Base-by-base conservation (phyloP, 2,329 filamentous ascomycete species). In the Nemania abortiva region DNA sequence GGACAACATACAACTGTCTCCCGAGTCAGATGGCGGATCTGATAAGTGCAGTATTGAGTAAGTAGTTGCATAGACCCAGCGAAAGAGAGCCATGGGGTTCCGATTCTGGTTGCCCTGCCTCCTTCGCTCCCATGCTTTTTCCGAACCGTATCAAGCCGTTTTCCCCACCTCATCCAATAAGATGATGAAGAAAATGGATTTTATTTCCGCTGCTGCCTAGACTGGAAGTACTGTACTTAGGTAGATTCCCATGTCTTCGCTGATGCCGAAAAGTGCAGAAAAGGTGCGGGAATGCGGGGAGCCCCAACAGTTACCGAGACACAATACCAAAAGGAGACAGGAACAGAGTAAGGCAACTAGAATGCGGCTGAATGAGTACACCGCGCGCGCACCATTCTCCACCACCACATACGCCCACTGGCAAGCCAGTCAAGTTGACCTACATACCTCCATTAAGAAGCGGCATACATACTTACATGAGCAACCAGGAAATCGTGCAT, bases 301-400 rank as follows among this genome's bases (percentile, higher is more conserved):
- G 22, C 24, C 24, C 27, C 20, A 18, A 52, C n/a, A n/a, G n/a
- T n/a, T 52, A 47, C 42, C 42, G 42, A 47, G 42, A 47, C 42
- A 47, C 1, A 42, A 42, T 15, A 22, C 22, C 15, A 6, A 45
- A 42, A 42, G 13, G 13, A 39, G 37, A 27, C 24, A 27, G 5
- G 24, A 27, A 27, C 24, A 31, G 18, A 65, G 49, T n/a, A 59
- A 65, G 63, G 63, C 63, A 65, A 65, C 62, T 42, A 65, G 27
- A 45, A 59, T 65, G 63, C 58, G 63, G 63, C 63, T 65, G 63
- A 65, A 27, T 53, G 45, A 13, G n/a, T n/a, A 24, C 4, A 34
- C 18, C 9, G 47, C 5, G 53, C 63, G 63, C 63, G 63, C 27
- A 65, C 63, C 55, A 65, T 11, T 9, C 15, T 57, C 22, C 24